Percentiles rank a stretch among this genome's conserved stretches.
Conservation (phyloP, 1,139 yeast genomes). For the Blastobotrys illinoisensis region DNA sequence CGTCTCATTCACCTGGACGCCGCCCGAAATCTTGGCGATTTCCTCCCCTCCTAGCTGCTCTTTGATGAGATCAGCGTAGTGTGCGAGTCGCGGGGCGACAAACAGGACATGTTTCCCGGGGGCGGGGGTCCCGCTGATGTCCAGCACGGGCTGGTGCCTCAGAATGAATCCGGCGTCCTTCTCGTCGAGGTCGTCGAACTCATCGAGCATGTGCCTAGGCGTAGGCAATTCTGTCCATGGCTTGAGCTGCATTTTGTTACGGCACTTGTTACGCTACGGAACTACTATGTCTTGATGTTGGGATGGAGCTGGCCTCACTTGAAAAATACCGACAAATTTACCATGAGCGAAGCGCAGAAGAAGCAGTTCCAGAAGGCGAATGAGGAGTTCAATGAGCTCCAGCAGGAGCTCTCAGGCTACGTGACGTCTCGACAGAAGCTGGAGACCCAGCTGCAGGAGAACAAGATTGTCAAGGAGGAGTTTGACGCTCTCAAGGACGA, state of each 20-base stretch:
- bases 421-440: slow-evolving; percentile 50
- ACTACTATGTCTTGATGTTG: neutral
- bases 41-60: neutral
- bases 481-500: slow-evolving; percentile 55
- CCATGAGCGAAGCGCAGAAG: slow-evolving; percentile 7
- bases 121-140: slow-evolving; percentile 6
- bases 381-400: slow-evolving; percentile 30
- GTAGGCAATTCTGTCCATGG: slow-evolving; percentile 49
- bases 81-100: slow-evolving; percentile 18
- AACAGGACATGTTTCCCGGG: slow-evolving; percentile 13
- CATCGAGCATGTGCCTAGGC: slow-evolving; percentile 50
- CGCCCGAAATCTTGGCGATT: neutral
- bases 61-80: slow-evolving; percentile 11
- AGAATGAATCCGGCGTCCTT: slow-evolving; percentile 19
- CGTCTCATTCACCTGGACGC: neutral
- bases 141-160: slow-evolving; percentile 19
- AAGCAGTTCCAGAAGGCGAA: slow-evolving; percentile 23
- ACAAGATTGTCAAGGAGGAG: slow-evolving; percentile 83
- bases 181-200: slow-evolving; percentile 40
- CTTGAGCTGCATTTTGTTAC: slow-evolving; percentile 42
- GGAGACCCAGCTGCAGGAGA: slow-evolving; percentile 74
- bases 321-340: slow-evolving; percentile 3
- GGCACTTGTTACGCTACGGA: too few relatives aligned
- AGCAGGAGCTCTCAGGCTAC: slow-evolving; percentile 24
- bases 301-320: neutral